Evolutionary conservation across 2,329 filamentous ascomycete species (phyloP).

Genomic region (Chrysoporthe puriensis): DNA sequence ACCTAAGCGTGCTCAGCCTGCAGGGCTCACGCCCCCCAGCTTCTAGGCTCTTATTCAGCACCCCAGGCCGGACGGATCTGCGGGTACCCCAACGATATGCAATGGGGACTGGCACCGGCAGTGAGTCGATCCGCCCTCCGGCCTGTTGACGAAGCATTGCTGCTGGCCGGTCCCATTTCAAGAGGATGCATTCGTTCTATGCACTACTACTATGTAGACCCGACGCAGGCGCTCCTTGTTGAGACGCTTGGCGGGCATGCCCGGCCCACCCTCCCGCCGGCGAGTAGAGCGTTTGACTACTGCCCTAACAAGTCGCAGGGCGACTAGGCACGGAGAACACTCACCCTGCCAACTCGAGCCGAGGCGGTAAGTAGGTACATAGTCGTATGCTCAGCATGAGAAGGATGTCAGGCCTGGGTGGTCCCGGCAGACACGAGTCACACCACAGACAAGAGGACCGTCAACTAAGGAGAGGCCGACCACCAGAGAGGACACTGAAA

Average conservation of each 20-base stretch:
- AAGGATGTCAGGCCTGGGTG: not conserved
- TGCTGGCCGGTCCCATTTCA: no score
- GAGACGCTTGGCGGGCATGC: not conserved
- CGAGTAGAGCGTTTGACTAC: not conserved
- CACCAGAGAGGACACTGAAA: not conserved
- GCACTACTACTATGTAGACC: not conserved
- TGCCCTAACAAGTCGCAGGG: not conserved
- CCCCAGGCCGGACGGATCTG: no score
- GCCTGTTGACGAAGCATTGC: no score
- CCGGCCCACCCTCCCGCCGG: not conserved
- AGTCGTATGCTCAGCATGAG: not conserved
- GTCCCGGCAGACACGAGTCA: not conserved
- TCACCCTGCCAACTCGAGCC: constrained; percentile 8
- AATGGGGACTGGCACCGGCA: no score
- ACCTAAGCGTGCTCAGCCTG: no score
- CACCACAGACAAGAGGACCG: not conserved
- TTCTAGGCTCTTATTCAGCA: no score
- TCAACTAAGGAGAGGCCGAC: not conserved
- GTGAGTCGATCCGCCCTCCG: no score
- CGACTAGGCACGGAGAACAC: constrained; percentile 7
- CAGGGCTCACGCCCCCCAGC: no score
- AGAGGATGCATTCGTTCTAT: no score
- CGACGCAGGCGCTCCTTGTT: not conserved
- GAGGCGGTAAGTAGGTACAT: not conserved
- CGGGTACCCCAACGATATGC: no score